Evolutionary conservation across 129 eudicot genomes (phyloP), one percentile per base, ranked within the genome.

Genomic region (Flaveria sonorensis): DNA sequence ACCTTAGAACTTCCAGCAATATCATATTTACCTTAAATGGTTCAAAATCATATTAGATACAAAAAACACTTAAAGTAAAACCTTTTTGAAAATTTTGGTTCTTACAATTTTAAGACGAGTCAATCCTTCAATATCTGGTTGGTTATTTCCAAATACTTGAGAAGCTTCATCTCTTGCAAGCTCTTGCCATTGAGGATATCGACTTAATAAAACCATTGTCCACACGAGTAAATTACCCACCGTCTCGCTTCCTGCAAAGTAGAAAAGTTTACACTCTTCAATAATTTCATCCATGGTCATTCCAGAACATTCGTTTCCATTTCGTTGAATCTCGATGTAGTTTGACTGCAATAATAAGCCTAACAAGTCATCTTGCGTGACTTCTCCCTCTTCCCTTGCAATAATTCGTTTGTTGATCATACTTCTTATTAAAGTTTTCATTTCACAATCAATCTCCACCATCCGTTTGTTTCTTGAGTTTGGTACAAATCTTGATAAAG

Each of bases 221-320:
- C 88, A 85, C 10, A 80, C 68, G 16, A 85, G 83, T 46, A 70
- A 69, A 42, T 56, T 65, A 0, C 84, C 81, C 7, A 81, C 79
- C 13, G 86, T 82, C 43, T 82, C 89, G 48, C 79, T 75, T 24
- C 86, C 84, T 9, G 89, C 89, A 66, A 79, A 81, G 65, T 78
- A 82, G 70, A 60, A 60, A 6, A 60, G 67, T 26, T 60, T 60
- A 26, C 67, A 60, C 23, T 60, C 72, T 42, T 68, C 72, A 16
- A 68, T 20, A 48, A 68, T 11, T 18, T 68, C 72, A 4, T 68
- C 61, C 2, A 70, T 19, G 40, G 60, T 48, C 21, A 70, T 12
- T 70, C 74, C 74, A 39, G 5, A 47, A 13, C 14, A 11, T 1
- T 24, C 47, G 3, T 50, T 70, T 20, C 60, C 74, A 4, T 13